Conservation (phyloP, 352 stramenopile genomes). For the Pythium coloratum region DNA sequence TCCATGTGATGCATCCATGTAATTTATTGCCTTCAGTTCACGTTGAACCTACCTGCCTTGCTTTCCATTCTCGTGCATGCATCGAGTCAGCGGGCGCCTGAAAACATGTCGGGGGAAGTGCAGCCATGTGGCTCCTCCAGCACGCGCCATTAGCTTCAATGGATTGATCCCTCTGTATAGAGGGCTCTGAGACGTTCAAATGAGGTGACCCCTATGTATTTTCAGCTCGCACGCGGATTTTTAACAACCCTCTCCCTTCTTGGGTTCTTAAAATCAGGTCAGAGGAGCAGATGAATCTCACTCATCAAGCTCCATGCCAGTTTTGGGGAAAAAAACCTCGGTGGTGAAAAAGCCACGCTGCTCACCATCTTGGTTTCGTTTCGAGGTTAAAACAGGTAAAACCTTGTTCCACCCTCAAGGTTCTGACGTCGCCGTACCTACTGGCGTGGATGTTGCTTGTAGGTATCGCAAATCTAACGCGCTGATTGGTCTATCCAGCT, state of each 20-base stretch:
- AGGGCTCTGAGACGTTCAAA: too few relatives aligned
- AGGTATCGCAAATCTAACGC: conserved; percentile 2
- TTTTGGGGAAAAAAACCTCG: background rate
- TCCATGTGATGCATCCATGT: conserved; percentile 8
- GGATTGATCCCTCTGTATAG: conserved; percentile 1
- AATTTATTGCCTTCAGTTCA: conserved; percentile 1
- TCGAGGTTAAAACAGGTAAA: conserved; percentile 9
- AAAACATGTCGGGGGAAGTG: background rate
- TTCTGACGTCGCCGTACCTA: conserved; percentile 17
- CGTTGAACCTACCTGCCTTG: background rate
- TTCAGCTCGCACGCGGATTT: background rate
- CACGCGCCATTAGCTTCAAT: background rate
- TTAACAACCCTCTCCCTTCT: background rate
- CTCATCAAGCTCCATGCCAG: background rate
- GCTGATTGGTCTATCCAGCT: conserved; percentile 4
- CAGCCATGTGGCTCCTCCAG: conserved; percentile 16
- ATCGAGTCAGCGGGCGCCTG: conserved; percentile 12
- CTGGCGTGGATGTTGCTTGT: conserved; percentile 10
- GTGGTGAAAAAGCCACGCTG: background rate
- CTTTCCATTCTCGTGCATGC: background rate
- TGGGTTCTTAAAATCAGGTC: background rate
- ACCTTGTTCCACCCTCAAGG: conserved; percentile 19
- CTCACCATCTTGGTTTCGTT: background rate
- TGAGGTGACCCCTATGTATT: background rate
- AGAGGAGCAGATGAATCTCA: background rate